Conservation (phyloP, 805 yeast genomes). For the Candida railenensis region DNA sequence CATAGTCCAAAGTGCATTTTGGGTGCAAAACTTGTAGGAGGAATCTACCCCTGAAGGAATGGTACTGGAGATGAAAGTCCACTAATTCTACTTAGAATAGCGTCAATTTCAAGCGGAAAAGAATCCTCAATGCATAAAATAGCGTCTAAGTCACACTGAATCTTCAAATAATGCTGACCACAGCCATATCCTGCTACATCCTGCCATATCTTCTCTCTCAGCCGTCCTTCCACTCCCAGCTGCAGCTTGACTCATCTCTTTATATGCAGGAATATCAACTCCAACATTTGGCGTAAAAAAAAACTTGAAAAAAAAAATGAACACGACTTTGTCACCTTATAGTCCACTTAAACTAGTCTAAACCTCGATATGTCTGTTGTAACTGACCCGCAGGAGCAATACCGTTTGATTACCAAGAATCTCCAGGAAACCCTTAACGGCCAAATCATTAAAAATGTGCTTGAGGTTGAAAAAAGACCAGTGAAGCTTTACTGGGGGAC, state of each 20-base stretch:
- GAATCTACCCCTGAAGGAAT: not conserved
- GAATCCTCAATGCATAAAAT: too few species aligned
- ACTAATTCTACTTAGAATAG: too few species aligned
- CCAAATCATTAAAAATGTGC: conserved; percentile 79
- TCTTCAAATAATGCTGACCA: too few species aligned
- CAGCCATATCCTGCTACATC: too few species aligned
- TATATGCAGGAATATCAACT: not conserved
- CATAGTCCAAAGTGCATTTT: not conserved
- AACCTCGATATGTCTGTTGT: conserved; percentile 21
- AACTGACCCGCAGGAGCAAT: conserved; percentile 61
- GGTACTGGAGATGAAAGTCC: too few species aligned
- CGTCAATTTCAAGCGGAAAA: too few species aligned
- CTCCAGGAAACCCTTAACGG: conserved; percentile 90
- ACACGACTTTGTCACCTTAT: too few species aligned
- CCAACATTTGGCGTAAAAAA: not conserved
- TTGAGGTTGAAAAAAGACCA: conserved; percentile 80
- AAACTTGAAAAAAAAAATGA: too few species aligned
- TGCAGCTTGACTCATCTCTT: not conserved
- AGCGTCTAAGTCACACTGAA: too few species aligned
- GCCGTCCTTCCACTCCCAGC: too few species aligned
- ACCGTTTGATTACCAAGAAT: conserved; percentile 74
- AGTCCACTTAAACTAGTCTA: too few species aligned
- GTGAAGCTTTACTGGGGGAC: conserved; percentile 97
- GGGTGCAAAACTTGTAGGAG: not conserved
- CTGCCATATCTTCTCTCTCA: too few species aligned